phyloP scores from a whole-genome alignment of 73 alveolate species.

The Uronychia binucleata region DNA sequence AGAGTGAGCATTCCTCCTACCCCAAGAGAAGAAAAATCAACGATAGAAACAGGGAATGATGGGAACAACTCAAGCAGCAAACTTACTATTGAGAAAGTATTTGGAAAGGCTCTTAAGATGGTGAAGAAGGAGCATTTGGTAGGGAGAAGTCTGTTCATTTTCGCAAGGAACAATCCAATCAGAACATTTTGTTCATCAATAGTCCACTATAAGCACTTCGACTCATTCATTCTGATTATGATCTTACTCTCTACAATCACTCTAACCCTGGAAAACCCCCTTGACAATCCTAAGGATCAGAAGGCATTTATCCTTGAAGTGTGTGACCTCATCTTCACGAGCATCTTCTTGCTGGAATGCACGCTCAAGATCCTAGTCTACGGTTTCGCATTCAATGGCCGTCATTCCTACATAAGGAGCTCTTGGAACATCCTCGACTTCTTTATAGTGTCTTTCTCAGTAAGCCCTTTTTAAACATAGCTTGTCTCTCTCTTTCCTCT shows the following conservation, averaged over 20 bases:
- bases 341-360: constrained; percentile 80
- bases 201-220: constrained; percentile 53
- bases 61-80: too few species aligned
- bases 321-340: constrained; percentile 74
- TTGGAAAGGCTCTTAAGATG: neutral
- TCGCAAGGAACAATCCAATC: constrained; percentile 69
- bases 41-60: too few species aligned
- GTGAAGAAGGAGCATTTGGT: neutral
- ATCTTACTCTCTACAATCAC: constrained; percentile 47
- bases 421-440: constrained; percentile 93
- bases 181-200: constrained; percentile 73
- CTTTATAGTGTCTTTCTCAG: constrained; percentile 82
- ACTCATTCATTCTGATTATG: constrained; percentile 48
- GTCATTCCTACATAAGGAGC: constrained; percentile 80
- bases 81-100: neutral
- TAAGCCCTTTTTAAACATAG: constrained; percentile 16
- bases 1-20: too few species aligned
- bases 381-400: constrained; percentile 84
- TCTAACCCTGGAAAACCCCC: constrained; percentile 57
- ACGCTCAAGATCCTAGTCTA: constrained; percentile 74
- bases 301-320: constrained; percentile 2
- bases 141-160: constrained; percentile 63
- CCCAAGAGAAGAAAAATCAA: too few species aligned
- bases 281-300: constrained; percentile 35
- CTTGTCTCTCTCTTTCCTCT: constrained; percentile 13